Conservation (phyloP, 306 rosid genomes). For the Quercus variabilis region DNA sequence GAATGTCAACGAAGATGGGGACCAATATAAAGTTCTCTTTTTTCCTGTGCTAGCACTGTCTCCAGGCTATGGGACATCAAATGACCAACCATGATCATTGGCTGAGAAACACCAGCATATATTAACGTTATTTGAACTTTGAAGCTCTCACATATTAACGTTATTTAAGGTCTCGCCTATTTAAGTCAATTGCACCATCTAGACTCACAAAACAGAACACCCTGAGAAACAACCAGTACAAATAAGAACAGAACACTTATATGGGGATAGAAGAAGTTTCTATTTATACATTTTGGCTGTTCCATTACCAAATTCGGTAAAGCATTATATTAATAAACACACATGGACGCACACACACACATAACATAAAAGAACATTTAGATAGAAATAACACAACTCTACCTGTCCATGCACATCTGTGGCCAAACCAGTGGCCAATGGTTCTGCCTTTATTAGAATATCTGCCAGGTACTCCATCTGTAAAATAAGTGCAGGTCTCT, state of each 20-base stretch:
- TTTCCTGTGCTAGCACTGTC: neutral
- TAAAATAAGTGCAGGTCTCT: constrained; percentile 54
- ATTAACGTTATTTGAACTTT: neutral
- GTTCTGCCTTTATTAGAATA: constrained; percentile 69
- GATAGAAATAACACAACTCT: constrained; percentile 11
- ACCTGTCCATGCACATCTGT: constrained; percentile 99
- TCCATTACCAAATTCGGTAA: neutral
- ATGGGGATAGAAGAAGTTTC: neutral
- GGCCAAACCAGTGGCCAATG: constrained; percentile 91
- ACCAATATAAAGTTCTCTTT: neutral
- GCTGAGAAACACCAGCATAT: neutral
- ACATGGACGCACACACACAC: neutral
- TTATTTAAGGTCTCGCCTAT: neutral
- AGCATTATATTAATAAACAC: neutral
- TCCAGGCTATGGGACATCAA: neutral
- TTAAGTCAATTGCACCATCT: neutral
- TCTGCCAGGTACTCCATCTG: constrained; percentile 86
- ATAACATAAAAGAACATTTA: constrained; percentile 1
- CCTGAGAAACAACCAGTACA: neutral
- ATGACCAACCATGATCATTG: neutral
- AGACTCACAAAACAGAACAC: neutral
- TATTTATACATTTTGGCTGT: neutral
- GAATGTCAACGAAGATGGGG: neutral
- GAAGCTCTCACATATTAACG: neutral
- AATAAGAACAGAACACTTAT: neutral